Conservation (phyloP, 306 rosid species). For the Vigna unguiculata region DNA sequence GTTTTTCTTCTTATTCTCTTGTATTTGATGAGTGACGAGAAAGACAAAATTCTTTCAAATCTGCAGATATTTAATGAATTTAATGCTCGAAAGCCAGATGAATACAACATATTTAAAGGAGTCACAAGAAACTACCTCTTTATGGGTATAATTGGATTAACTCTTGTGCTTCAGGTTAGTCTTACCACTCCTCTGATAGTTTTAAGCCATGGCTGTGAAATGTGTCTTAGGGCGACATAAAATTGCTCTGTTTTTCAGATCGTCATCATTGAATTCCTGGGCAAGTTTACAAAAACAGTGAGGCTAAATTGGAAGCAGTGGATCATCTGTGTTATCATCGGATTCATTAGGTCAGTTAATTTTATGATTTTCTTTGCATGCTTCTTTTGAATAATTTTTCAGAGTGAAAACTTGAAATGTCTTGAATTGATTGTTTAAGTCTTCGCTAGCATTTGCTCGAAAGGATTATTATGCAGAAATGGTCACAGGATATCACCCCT, state of each 20-base stretch:
- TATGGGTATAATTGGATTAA: constrained; percentile 75
- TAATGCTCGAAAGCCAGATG: constrained; percentile 97
- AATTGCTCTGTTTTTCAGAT: constrained; percentile 56
- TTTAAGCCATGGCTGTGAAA: constrained; percentile 16
- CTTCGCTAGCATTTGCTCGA: background rate
- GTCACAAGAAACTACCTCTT: constrained; percentile 75
- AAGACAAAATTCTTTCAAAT: constrained; percentile 30
- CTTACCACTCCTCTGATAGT: background rate
- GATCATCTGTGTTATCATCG: constrained; percentile 71
- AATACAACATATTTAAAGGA: constrained; percentile 80
- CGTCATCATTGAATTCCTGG: constrained; percentile 76
- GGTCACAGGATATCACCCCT: constrained; percentile 9
- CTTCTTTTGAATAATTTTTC: background rate
- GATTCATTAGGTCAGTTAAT: constrained; percentile 66
- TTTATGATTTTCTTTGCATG: constrained; percentile 8
- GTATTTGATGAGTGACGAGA: constrained; percentile 20
- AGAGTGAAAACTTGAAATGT: constrained; percentile 6
- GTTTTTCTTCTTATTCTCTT: constrained; percentile 26
- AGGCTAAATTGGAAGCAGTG: constrained; percentile 86
- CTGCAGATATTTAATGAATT: constrained; percentile 92
- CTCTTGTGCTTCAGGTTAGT: constrained; percentile 90
- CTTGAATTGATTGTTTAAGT: background rate
- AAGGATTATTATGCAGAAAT: background rate
- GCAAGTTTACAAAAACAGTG: constrained; percentile 81
- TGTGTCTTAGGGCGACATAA: background rate